Evolutionary conservation across 495 filamentous ascomycete species (phyloP), one percentile per base, ranked within the genome.

Genomic region (Aspergillus cavernicola): DNA sequence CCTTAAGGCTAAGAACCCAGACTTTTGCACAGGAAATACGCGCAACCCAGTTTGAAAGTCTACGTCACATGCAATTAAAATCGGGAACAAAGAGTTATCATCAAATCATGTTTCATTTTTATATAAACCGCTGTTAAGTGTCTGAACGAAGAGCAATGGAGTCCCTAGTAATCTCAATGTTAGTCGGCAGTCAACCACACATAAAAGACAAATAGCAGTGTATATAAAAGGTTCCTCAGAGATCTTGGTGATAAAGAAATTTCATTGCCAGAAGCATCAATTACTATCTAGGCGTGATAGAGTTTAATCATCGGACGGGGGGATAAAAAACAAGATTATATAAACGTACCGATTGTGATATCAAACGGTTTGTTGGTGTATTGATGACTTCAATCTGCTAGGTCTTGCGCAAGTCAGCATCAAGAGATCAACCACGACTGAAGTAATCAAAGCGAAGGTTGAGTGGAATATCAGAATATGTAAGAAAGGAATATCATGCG

Each of bases 401-500:
- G 29, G 35, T 56, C 45, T 67, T 64, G 66, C 22, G 55, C 52
- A 60, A 57, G 61, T 74, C 39, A 71, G 69, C 65, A 47, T 40
- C 20, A 16, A 45, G 31, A 52, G 48, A 18, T 58, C 6, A 45
- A 31, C 15, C 15, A 38, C 8, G 47, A 29, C 41, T 26, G 50
- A 23, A 56, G 60, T 54, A 36, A 62, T 23, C 51, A 43, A 50
- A 6, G 50, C 40, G 7, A 19, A 15, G 16, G 37, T 47, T 53
- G 60, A 56, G 24, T 10, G 52, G 43, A 50, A 55, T 58, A 65
- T 95, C 90, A 95, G 90, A 87, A 93, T 92, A 92, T 93, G 89
- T 95, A 93, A 95, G 89, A 91, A 87, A 90, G 80, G 76, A 86
- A 82, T 93, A 86, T 96, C 90, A 93, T 77, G 60, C 80, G 66